phyloP scores from a whole-genome alignment of 1,284 basidiomycete genomes.

The Cutaneotrichosporon mucoides region DNA sequence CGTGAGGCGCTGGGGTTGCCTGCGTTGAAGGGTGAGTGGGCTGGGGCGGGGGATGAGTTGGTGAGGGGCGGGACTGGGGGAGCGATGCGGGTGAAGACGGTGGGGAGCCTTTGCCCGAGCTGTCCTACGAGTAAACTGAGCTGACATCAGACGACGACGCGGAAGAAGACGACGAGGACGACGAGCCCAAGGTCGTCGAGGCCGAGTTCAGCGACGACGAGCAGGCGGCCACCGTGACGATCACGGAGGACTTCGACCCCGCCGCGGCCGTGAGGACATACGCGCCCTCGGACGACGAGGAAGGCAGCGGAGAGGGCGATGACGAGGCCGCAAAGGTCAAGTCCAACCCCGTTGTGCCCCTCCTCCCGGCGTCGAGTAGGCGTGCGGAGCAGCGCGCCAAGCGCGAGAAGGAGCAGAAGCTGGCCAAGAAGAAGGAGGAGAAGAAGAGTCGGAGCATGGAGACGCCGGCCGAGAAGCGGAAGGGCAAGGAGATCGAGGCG shows the following conservation, averaged over 20 bases:
- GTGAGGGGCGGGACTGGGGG: too few relatives aligned
- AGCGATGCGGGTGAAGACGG: too few relatives aligned
- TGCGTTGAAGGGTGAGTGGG: constrained; percentile 21
- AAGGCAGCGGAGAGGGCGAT: constrained; percentile 4
- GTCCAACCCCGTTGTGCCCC: constrained; percentile 21
- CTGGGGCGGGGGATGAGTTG: background rate
- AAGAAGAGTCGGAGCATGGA: constrained; percentile 32
- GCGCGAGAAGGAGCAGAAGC: constrained; percentile 12
- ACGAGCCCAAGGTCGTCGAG: constrained; percentile 25
- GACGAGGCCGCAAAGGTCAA: constrained; percentile 2
- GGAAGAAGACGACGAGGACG: constrained; percentile 13
- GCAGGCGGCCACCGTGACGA: constrained; percentile 48
- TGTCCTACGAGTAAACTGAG: too few relatives aligned
- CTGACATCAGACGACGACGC: constrained; percentile 6
- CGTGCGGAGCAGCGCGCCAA: constrained; percentile 30
- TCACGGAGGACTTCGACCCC: constrained; percentile 48
- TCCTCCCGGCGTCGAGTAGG: constrained; percentile 40
- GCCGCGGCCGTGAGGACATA: background rate
- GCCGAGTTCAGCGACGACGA: constrained; percentile 47
- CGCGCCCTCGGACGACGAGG: constrained; percentile 11
- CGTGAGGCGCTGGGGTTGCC: constrained; percentile 44
- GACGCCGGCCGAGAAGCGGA: constrained; percentile 36
- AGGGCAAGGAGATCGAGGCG: constrained; percentile 43
- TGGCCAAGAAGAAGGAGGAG: constrained; percentile 19
- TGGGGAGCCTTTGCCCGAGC: too few relatives aligned